A percentile compares a stretch with the other conserved stretches of the same genome.
Conservation (phyloP, 2,329 filamentous ascomycete species). For the Aureobasidium zeae region DNA sequence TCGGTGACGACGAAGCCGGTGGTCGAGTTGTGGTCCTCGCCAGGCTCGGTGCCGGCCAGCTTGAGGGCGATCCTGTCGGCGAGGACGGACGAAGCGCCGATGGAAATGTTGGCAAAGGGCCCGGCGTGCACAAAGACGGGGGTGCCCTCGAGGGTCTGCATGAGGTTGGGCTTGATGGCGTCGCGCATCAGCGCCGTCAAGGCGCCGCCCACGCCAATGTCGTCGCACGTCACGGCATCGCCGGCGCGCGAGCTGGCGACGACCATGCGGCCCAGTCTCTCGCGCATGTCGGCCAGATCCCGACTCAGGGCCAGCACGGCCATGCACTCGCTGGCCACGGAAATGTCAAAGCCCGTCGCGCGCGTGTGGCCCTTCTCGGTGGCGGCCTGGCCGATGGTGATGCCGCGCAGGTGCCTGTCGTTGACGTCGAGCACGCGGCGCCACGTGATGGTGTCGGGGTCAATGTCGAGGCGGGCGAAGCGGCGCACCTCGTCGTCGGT, state of each 20-base stretch:
- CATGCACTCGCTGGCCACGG: conserved; percentile 96
- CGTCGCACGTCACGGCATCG: conserved; percentile 90
- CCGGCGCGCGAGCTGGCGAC: conserved; percentile 77
- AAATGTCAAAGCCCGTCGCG: conserved; percentile 94
- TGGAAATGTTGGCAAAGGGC: conserved; percentile 96
- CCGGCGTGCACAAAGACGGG: conserved; percentile 96
- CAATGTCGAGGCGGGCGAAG: conserved; percentile 92
- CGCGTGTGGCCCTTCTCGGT: conserved; percentile 86
- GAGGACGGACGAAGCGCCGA: conserved; percentile 89
- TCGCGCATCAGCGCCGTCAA: conserved; percentile 94
- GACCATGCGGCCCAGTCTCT: conserved; percentile 91
- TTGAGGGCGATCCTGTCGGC: conserved; percentile 94
- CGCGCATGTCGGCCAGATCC: conserved; percentile 76
- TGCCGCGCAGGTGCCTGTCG: conserved; percentile 80
- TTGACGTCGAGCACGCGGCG: conserved; percentile 93
- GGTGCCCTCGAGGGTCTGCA: conserved; percentile 96
- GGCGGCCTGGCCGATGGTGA: conserved; percentile 78
- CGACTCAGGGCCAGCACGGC: conserved; percentile 92
- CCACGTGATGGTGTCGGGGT: conserved; percentile 96
- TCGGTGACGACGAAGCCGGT: conserved; percentile 92
- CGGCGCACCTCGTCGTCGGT: conserved; percentile 78
- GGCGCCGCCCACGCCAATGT: conserved; percentile 85
- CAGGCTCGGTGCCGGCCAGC: conserved; percentile 84
- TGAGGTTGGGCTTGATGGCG: conserved; percentile 96
- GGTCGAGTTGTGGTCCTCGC: conserved; percentile 74